Evolutionary conservation across 78 protist genomes (phyloP), one percentile per base, ranked within the genome.

Genomic region (Tieghemostelium lacteum): DNA sequence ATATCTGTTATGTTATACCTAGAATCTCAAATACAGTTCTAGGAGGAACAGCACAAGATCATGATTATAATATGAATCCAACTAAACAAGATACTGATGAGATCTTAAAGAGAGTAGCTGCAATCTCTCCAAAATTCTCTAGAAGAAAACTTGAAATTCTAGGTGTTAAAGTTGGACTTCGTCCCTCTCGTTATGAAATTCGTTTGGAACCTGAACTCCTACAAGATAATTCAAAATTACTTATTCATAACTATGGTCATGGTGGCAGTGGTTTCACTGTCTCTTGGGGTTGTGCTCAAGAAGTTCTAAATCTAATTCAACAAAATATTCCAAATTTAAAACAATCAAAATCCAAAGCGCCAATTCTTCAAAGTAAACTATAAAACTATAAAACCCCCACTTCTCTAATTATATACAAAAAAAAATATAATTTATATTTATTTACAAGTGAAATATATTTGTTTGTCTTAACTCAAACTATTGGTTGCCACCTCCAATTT

Each of bases 231-330:
- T 54, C 85, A 62, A 86, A 86, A 66, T 67, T 86, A 20, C 57
- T 86, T 0, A 74, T 86, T 3, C 93, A 86, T 29, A 87, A 73
- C 49, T 87, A 87, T 60, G 86, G 93, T 42, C 93, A 87, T 66
- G 93, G 93, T 87, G 93, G 86, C 34, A 66, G 85, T 73, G 93
- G 93, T 45, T 87, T 75, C 73, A 87, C 93, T 22, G 85, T 87
- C 33, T 63, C 76, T 70, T 73, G 85, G 86, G 93, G 93, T 49
- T 87, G 93, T 72, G 93, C 93, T 36, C 8, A 49, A 6, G 93
- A 87, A 34, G 73, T 57, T 22, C 10, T 83, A 20, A 58, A 24
- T 24, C 31, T 69, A 40, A 39, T 83, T 29, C 62, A 70, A 45
- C 6, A 45, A 45, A 10, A 10, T 45, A 45, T 45, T 45, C 52